These are phyloP conservation scores for Talaromyces ruber DNA, from an alignment of 495 filamentous ascomycete species.

Conservation along the genomic window DNA sequence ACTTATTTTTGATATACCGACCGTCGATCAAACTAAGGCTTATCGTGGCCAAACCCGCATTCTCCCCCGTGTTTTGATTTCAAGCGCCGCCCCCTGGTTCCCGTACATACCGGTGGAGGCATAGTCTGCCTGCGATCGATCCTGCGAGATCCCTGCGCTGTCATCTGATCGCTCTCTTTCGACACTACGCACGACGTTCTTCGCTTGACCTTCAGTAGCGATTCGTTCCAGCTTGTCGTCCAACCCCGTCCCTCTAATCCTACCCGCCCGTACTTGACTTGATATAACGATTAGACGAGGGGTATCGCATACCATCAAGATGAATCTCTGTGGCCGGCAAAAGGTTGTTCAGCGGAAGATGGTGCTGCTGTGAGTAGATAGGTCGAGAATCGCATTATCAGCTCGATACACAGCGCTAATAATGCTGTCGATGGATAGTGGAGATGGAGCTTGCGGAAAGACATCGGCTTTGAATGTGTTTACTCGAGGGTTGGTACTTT, in stretches of 20 bases:
- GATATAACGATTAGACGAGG: not conserved
- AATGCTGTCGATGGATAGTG: slow-evolving; percentile 39
- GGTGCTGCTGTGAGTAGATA: slow-evolving; percentile 73
- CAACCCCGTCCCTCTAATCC: not conserved
- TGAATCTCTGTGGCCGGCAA: slow-evolving; percentile 50
- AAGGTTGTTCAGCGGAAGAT: slow-evolving; percentile 95
- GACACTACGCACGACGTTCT: not conserved
- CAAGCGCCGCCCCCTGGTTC: not conserved
- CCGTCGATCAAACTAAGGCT: not conserved
- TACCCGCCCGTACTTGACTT: not conserved
- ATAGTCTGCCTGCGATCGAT: not conserved
- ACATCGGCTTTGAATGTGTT: slow-evolving; percentile 97
- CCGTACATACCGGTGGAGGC: not conserved
- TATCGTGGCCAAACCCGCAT: not conserved
- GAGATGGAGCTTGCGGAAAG: slow-evolving; percentile 96
- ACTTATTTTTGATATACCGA: not conserved
- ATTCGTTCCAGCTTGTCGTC: not conserved
- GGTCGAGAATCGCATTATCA: not conserved
- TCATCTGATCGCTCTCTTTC: not conserved
- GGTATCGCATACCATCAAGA: slow-evolving; percentile 7
- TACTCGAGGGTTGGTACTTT: slow-evolving; percentile 72
- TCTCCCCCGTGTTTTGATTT: not conserved
- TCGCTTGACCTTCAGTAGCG: not conserved
- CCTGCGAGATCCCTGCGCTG: not conserved
- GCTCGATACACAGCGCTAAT: not conserved